phyloP scores from a whole-genome alignment of 495 filamentous ascomycete species.

The Acidiella bohemica region DNA sequence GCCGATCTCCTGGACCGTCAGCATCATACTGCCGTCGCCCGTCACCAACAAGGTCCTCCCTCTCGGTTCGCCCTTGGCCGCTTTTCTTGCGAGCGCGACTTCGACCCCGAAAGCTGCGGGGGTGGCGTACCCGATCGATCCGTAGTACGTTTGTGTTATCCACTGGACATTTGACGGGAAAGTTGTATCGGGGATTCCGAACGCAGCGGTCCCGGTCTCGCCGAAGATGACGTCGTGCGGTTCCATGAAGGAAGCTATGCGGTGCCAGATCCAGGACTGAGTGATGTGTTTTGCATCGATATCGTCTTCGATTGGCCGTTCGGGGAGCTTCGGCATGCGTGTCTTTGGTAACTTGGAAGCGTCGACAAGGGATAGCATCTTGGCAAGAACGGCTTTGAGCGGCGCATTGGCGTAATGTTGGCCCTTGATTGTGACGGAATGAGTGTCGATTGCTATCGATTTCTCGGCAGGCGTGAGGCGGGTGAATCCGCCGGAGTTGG shows the following conservation, averaged over 20 bases:
- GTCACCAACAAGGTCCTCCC: constrained; percentile 26
- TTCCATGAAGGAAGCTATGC: constrained; percentile 20
- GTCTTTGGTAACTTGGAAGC: constrained; percentile 2
- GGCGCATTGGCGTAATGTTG: constrained; percentile 21
- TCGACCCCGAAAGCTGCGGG: constrained; percentile 27
- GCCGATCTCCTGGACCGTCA: constrained; percentile 31
- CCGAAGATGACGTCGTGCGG: constrained; percentile 27
- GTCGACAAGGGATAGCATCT: constrained; percentile 4
- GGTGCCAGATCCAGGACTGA: constrained; percentile 28
- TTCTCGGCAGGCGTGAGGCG: constrained; percentile 17
- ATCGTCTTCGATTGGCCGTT: constrained; percentile 15
- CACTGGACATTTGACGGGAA: constrained; percentile 18
- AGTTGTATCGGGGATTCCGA: constrained; percentile 22
- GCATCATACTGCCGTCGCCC: constrained; percentile 28
- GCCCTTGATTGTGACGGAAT: constrained; percentile 15
- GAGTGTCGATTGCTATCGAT: constrained; percentile 22
- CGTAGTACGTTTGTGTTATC: constrained; percentile 29
- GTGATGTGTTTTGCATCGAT: constrained; percentile 24
- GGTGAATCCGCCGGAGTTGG: constrained; percentile 28
- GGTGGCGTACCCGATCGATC: constrained; percentile 28
- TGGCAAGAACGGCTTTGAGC: constrained; percentile 25
- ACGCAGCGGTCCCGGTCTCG: constrained; percentile 29
- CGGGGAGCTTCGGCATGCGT: constrained; percentile 11
- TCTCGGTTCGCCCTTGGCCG: background rate
- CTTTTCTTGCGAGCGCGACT: constrained; percentile 19